Evolutionary conservation across 1,284 basidiomycete species (phyloP).

Genomic region (Ceratobasidium sp.): DNA sequence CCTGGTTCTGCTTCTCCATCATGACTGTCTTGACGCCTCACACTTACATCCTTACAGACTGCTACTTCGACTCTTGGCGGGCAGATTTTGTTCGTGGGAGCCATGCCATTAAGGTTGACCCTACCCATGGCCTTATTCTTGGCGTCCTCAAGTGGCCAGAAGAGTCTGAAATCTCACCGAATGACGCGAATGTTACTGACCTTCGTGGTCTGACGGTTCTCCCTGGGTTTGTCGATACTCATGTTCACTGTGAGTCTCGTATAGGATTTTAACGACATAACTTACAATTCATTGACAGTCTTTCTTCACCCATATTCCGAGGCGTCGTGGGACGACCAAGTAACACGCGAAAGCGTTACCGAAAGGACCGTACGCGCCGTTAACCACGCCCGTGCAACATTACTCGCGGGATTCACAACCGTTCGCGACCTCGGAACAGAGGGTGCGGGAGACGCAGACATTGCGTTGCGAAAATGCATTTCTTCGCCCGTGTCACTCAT

Average conservation of each 20-base stretch:
- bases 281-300: no score
- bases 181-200: slow-evolving; percentile 56
- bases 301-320: slow-evolving; percentile 72
- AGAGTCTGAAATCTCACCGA: background rate
- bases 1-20: background rate
- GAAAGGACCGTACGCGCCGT: slow-evolving; percentile 70
- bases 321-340: slow-evolving; percentile 69
- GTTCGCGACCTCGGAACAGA: slow-evolving; percentile 75
- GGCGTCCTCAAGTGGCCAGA: background rate
- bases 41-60: slow-evolving; percentile 21
- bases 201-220: slow-evolving; percentile 64
- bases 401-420: slow-evolving; percentile 73
- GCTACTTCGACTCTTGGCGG: slow-evolving; percentile 25
- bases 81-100: slow-evolving; percentile 26
- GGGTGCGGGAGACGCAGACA: slow-evolving; percentile 70
- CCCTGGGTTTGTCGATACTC: slow-evolving; percentile 73
- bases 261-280: no score
- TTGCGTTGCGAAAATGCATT: slow-evolving; percentile 68
- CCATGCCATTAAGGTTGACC: slow-evolving; percentile 26
- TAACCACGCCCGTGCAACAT: slow-evolving; percentile 67
- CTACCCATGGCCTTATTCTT: slow-evolving; percentile 19
- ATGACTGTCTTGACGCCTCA: background rate
- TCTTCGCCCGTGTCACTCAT: slow-evolving; percentile 63
- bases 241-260: slow-evolving; percentile 70
- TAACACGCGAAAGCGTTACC: slow-evolving; percentile 66